These are phyloP conservation scores for Penicillium sp. DNA, from an alignment of 2,329 filamentous ascomycete species.

Conservation along the genomic window DNA sequence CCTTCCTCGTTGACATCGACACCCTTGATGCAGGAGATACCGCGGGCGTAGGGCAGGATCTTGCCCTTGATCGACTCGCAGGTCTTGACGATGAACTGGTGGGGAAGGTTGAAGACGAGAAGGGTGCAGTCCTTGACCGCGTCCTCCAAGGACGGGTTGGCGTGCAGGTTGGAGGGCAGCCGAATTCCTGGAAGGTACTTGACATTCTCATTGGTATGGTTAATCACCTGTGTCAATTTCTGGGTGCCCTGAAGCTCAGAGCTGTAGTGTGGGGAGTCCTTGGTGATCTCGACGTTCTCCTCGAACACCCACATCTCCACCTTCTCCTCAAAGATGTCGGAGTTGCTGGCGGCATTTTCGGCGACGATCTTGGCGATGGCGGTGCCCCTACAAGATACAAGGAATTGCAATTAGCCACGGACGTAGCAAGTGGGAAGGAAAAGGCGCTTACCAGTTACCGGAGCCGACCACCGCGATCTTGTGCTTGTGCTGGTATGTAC, in stretches of 20 bases:
- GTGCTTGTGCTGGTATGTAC: conserved; percentile 36
- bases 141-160: conserved; percentile 53
- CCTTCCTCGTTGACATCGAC: conserved; percentile 87
- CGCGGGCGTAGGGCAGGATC: conserved; percentile 86
- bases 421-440: too few relatives aligned
- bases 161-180: conserved; percentile 68
- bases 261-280: conserved; percentile 72
- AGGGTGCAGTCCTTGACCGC: conserved; percentile 82
- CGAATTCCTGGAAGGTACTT: conserved; percentile 93
- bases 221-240: conserved; percentile 90
- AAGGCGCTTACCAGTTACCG: conserved; percentile 76
- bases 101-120: conserved; percentile 93
- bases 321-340: conserved; percentile 77
- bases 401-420: conserved; percentile 59
- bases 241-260: conserved; percentile 68
- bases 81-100: conserved; percentile 81
- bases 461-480: conserved; percentile 78
- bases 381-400: conserved; percentile 71
- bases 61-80: conserved; percentile 83
- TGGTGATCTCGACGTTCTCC: conserved; percentile 75
- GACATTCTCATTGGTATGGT: conserved; percentile 89
- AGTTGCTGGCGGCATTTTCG: conserved; percentile 79
- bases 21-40: conserved; percentile 97
- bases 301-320: conserved; percentile 99
- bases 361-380: conserved; percentile 96